Conservation (phyloP, 108 stramenopile genomes). For the Skeletonema potamos region DNA sequence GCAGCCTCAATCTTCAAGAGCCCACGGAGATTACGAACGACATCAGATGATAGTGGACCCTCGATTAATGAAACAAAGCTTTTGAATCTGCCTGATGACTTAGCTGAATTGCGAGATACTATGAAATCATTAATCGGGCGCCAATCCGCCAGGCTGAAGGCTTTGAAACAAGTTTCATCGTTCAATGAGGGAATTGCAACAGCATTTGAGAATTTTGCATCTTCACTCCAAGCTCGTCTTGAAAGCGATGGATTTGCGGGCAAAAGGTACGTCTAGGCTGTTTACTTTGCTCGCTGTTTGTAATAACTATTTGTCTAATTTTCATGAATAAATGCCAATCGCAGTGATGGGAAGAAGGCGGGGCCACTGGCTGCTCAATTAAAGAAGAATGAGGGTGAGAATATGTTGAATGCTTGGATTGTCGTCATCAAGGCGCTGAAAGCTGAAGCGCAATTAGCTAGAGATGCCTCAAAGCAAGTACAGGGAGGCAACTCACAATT, state of each 20-base stretch:
- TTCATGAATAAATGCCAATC: not conserved
- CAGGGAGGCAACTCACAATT: slow-evolving; percentile 36
- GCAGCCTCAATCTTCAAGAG: slow-evolving; percentile 17
- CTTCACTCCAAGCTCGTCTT: slow-evolving; percentile 6
- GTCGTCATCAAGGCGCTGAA: slow-evolving; percentile 38
- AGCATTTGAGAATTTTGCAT: slow-evolving; percentile 32
- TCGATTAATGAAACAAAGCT: slow-evolving; percentile 71
- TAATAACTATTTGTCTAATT: slow-evolving; percentile 8
- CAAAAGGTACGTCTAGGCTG: slow-evolving; percentile 15
- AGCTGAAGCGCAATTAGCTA: slow-evolving; percentile 38
- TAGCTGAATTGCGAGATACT: slow-evolving; percentile 61
- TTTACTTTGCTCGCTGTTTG: not conserved
- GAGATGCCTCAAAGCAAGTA: slow-evolving; percentile 35
- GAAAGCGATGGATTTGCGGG: slow-evolving; percentile 26
- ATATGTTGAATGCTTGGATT: slow-evolving; percentile 41
- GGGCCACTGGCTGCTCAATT: slow-evolving; percentile 10
- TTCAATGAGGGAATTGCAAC: slow-evolving; percentile 50
- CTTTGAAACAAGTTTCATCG: slow-evolving; percentile 35
- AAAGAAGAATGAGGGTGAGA: slow-evolving; percentile 32
- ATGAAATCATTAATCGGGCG: slow-evolving; percentile 48
- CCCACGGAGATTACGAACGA: slow-evolving; percentile 23
- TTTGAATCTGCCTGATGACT: slow-evolving; percentile 60
- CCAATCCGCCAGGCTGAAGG: slow-evolving; percentile 44
- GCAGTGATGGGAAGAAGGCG: slow-evolving; percentile 22
- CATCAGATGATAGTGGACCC: slow-evolving; percentile 55